These are phyloP conservation scores for Ophioceras dolichostomum DNA, from an alignment of 2,329 filamentous ascomycete genomes.

Conservation along the genomic window DNA sequence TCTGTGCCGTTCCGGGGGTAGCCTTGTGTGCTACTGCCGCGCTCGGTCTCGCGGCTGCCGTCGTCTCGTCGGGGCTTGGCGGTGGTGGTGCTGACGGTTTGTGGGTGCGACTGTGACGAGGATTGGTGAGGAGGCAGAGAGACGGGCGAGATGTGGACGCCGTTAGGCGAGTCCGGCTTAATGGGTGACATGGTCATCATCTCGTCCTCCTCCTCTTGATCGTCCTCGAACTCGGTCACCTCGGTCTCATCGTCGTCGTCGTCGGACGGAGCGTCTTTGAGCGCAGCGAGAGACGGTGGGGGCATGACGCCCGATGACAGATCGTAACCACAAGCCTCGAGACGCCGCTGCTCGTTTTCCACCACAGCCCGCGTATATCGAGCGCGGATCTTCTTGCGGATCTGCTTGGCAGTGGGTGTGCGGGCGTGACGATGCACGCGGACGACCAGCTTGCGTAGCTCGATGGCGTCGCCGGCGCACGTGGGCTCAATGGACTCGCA, in stretches of 20 bases:
- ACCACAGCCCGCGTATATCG: background rate
- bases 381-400: background rate
- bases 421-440: conserved; percentile 22
- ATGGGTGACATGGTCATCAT: background rate
- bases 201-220: background rate
- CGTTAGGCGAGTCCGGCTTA: background rate
- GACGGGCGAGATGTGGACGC: too few relatives aligned
- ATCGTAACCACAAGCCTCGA: too few relatives aligned
- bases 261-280: too few relatives aligned
- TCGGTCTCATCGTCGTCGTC: background rate
- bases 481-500: conserved; percentile 50
- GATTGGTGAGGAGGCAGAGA: too few relatives aligned
- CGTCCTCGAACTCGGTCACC: background rate
- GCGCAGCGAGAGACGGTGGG: too few relatives aligned
- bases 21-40: too few relatives aligned
- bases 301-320: too few relatives aligned
- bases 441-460: conserved; percentile 62
- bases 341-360: background rate
- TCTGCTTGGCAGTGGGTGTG: background rate
- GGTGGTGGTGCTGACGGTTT: background rate
- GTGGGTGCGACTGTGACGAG: too few relatives aligned
- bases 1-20: too few relatives aligned
- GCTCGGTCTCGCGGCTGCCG: background rate
- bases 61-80: background rate
- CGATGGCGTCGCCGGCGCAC: conserved; percentile 43